Evolutionary conservation across 2,329 filamentous ascomycete genomes (phyloP), one percentile per base, ranked within the genome.

Genomic region (Paraconiothyrium brasiliense): DNA sequence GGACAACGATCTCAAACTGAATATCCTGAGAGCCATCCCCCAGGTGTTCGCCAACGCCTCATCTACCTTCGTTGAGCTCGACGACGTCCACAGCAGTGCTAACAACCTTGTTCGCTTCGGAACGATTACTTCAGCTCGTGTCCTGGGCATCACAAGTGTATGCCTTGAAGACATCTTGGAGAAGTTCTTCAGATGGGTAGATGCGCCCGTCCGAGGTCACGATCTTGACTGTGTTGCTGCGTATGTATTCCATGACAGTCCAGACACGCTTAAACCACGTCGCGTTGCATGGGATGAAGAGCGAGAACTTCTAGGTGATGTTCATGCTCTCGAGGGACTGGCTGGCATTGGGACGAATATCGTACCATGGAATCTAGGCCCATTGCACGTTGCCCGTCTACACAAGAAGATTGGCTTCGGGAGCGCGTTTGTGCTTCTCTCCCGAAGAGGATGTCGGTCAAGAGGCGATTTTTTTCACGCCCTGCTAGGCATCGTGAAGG

Each of bases 241-340:
- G 63, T 13, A 66, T 56, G 14, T 55, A 61, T 46, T 69, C 66
- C 65, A 66, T 67, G 7, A 61, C 65, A 4, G 66, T 66, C 66
- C 66, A 69, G 5, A 67, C 52, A 13, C 66, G 55, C 46, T 59
- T 57, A 49, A 64, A 69, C 65, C 66, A 69, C 20, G 27, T 56
- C 13, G 65, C 54, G 37, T 65, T 69, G 51, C 54, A 6, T 61
- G 47, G 37, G 16, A 32, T 13, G 27, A 46, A 24, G 59, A 61
- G 34, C 13, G 41, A 1, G 35, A 24, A 49, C 6, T n/a, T 27
- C 22, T n/a, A 41, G 41, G 35, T 5, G 32, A 27, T 13, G 14
- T 35, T 5, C 54, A 48, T 11, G 54, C 24, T 7, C 20, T 57
- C 27, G 54, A 57, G 43, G 10, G n/a, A 5, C 27, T 57, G 4